Base-by-base conservation (phyloP, 1,284 basidiomycete species). In the Apiotrichum sp. region DNA sequence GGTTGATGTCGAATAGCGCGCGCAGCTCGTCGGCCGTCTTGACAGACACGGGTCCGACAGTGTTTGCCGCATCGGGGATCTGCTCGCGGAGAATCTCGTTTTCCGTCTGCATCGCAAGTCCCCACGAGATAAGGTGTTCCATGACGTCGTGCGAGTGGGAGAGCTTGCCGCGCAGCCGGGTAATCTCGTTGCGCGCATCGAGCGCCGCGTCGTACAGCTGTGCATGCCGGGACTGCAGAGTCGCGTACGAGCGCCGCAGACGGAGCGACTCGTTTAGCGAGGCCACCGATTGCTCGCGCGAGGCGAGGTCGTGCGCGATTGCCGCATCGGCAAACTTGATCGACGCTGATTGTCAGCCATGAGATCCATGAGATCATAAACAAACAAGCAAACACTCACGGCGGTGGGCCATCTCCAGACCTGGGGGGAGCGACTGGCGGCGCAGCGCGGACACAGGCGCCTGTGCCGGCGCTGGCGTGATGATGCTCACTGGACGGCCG, bases 101-200 rank as follows among this genome's bases (percentile, higher is more conserved):
- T 22, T 50, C 39, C 14, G 32, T 50, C 48, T 42, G 38, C 48
- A 50, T 50, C 32, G 38, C 47, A 4, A 49, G 36, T 14, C 47
- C 47, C 47, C 47, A 49, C 6, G 35, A 9, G 11, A 49, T 40
- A 1, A 50, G 48, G 48, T 34, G 39, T 6, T 50, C 48, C 39
- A 42, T 50, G 48, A 50, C 39, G 9, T 50, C 40, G 9, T 50
- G 38, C 36, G 16, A 6, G 40, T 34, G 39, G 31, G 16, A 9
- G 10, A 50, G 31, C n/a, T 42, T 13, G 39, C 10, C 22, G 6
- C 40, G 48, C 3, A 50, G 40, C 10, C 39, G 39, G 4, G 48
- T 9, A 11, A 50, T 41, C 39, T 50, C 48, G 48, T 50, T 50
- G n/a, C 48, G 48, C 13, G 48, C 48, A 40, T 50, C 48, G n/a